Evolutionary conservation across 2,329 filamentous ascomycete genomes (phyloP).

Genomic region (Aspergillus neoniger): DNA sequence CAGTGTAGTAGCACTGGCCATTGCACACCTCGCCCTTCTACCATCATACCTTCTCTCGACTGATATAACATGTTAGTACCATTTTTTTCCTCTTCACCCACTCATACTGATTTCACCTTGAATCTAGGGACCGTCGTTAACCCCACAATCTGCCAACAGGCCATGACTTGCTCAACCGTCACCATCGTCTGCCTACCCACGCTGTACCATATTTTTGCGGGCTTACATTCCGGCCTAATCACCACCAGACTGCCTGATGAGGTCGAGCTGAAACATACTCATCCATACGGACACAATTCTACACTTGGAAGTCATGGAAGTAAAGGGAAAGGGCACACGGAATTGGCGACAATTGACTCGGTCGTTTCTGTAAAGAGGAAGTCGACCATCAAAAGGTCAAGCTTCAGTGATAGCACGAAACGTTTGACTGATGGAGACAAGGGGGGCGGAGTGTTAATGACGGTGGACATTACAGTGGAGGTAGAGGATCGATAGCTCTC

Average conservation of each 20-base stretch:
- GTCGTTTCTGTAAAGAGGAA: neutral
- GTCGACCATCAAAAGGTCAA: neutral
- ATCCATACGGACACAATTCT: conserved; percentile 14
- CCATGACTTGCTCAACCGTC: conserved; percentile 29
- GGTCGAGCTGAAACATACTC: conserved; percentile 16
- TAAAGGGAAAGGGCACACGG: neutral
- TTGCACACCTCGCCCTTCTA: conserved; percentile 19
- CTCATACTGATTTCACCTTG: neutral
- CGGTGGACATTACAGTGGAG: conserved; percentile 24
- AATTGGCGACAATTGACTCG: neutral
- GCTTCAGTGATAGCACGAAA: conserved; percentile 20
- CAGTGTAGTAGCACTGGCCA: conserved; percentile 20
- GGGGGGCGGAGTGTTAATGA: conserved; percentile 18
- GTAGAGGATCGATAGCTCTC: conserved; percentile 11
- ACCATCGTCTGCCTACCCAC: conserved; percentile 29
- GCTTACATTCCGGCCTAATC: conserved; percentile 25
- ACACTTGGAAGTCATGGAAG: conserved; percentile 10
- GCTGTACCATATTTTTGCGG: conserved; percentile 29
- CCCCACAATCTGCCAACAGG: conserved; percentile 21
- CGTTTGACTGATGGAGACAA: conserved; percentile 14
- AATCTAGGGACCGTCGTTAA: conserved; percentile 20
- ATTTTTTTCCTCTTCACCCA: neutral
- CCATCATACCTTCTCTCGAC: conserved; percentile 21
- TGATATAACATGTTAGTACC: conserved; percentile 22
- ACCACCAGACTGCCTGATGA: conserved; percentile 22